Evolutionary conservation across 805 yeast species (phyloP).

Genomic region (Lipomyces chichibuensis): DNA sequence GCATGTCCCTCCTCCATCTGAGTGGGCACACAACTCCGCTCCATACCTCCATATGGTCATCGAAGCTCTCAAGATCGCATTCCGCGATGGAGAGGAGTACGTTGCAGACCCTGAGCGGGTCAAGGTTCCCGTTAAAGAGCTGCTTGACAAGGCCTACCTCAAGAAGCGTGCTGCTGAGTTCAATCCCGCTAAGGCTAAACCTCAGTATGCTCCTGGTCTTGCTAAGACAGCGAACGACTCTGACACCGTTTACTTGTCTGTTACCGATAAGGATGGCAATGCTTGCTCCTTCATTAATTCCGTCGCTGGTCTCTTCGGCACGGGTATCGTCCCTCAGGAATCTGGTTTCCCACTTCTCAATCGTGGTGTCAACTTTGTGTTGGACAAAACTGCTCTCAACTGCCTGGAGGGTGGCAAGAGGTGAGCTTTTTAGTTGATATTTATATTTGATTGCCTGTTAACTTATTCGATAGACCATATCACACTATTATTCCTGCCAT

Average conservation of each 20-base stretch:
- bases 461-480: slow-evolving; percentile 54
- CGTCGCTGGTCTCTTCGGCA: slow-evolving; percentile 68
- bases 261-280: slow-evolving; percentile 67
- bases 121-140: slow-evolving; percentile 47
- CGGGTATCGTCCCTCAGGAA: slow-evolving; percentile 62
- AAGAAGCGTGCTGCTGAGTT: slow-evolving; percentile 55
- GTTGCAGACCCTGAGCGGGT: slow-evolving; percentile 60
- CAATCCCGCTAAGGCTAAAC: slow-evolving; percentile 47
- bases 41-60: slow-evolving; percentile 71
- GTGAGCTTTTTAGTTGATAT: not conserved
- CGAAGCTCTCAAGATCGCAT: slow-evolving; percentile 71
- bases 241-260: slow-evolving; percentile 73
- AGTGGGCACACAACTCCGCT: slow-evolving; percentile 61
- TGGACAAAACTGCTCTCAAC: slow-evolving; percentile 60
- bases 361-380: slow-evolving; percentile 74
- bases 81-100: slow-evolving; percentile 73
- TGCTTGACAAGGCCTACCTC: slow-evolving; percentile 57
- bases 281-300: slow-evolving; percentile 83
- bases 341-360: slow-evolving; percentile 73
- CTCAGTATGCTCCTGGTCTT: slow-evolving; percentile 51
- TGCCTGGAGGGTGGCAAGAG: slow-evolving; percentile 65
- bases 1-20: slow-evolving; percentile 48
- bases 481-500: slow-evolving; percentile 85
- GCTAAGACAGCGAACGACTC: slow-evolving; percentile 61
- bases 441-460: not conserved